phyloP scores from a whole-genome alignment of 805 yeast species.

The Wickerhamiella hasegawae region DNA sequence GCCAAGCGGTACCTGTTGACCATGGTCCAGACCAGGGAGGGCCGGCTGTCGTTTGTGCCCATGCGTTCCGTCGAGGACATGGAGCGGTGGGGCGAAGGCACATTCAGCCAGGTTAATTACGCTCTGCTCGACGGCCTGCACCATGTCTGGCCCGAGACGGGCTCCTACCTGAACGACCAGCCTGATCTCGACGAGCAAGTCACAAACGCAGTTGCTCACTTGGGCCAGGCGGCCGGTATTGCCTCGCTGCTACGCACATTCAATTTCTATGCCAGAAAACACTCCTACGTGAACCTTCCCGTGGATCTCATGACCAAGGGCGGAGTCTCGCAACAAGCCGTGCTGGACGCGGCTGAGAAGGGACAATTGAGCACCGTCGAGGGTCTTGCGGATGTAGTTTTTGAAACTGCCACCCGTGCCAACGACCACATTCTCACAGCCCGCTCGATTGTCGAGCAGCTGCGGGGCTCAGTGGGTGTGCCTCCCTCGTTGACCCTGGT shows the following conservation, averaged over 20 bases:
- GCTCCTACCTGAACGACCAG: conserved; percentile 32
- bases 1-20: conserved; percentile 42
- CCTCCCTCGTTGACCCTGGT: conserved; percentile 51
- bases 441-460: conserved; percentile 31
- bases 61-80: conserved; percentile 38
- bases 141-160: conserved; percentile 41
- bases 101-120: conserved; percentile 58
- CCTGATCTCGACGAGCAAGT: conserved; percentile 28
- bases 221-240: conserved; percentile 69
- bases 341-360: conserved; percentile 29
- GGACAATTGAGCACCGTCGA: conserved; percentile 14
- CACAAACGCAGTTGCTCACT: conserved; percentile 55
- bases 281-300: conserved; percentile 45
- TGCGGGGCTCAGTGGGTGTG: conserved; percentile 26
- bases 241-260: conserved; percentile 48
- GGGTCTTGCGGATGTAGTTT: conserved; percentile 34
- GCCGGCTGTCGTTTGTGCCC: conserved; percentile 32
- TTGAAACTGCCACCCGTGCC: conserved; percentile 55
- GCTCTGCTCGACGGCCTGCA: conserved; percentile 23
- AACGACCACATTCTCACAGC: conserved; percentile 70
- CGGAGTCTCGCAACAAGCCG: conserved; percentile 46
- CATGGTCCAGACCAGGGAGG: conserved; percentile 41
- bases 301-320: conserved; percentile 37
- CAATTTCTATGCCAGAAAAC: conserved; percentile 35
- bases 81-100: conserved; percentile 69